Conservation (phyloP, 176 grass and related monocot genomes). For the Bothriochloa decipiens region DNA sequence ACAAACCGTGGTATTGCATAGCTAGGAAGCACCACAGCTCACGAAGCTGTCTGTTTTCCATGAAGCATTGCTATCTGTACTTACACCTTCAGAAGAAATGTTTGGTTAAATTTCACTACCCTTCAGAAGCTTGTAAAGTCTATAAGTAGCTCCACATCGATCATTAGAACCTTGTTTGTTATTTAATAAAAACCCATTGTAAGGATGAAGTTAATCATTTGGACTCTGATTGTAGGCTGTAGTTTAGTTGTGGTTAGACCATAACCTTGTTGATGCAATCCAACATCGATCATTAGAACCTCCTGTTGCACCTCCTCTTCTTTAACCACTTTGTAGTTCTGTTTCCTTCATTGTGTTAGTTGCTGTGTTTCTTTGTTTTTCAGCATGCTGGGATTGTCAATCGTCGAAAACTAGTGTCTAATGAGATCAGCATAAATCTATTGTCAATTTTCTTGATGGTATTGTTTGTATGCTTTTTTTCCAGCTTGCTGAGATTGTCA, state of each 20-base stretch:
- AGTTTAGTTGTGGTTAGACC: neutral
- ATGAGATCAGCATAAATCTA: constrained; percentile 85
- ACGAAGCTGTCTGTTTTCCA: neutral
- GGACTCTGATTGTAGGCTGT: neutral
- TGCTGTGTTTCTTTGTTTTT: constrained; percentile 23
- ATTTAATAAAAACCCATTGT: neutral
- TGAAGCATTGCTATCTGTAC: neutral
- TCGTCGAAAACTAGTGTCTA: constrained; percentile 77
- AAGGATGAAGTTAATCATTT: neutral
- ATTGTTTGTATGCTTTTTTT: constrained; percentile 24
- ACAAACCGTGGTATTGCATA: neutral
- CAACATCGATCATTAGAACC: neutral
- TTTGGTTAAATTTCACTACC: neutral
- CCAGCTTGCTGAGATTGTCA: constrained; percentile 88
- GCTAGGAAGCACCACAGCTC: neutral
- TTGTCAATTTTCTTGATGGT: constrained; percentile 47
- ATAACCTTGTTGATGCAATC: neutral
- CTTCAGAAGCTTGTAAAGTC: neutral
- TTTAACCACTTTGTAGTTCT: neutral
- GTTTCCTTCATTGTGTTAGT: constrained; percentile 8
- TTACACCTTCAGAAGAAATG: too few species aligned
- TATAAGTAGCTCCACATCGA: neutral
- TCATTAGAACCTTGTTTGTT: too few species aligned
- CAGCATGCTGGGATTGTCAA: constrained; percentile 85
- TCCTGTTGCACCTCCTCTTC: neutral